These are phyloP conservation scores for Dactylella cylindrospora DNA, from an alignment of 2,329 filamentous ascomycete species.

Conservation along the genomic window DNA sequence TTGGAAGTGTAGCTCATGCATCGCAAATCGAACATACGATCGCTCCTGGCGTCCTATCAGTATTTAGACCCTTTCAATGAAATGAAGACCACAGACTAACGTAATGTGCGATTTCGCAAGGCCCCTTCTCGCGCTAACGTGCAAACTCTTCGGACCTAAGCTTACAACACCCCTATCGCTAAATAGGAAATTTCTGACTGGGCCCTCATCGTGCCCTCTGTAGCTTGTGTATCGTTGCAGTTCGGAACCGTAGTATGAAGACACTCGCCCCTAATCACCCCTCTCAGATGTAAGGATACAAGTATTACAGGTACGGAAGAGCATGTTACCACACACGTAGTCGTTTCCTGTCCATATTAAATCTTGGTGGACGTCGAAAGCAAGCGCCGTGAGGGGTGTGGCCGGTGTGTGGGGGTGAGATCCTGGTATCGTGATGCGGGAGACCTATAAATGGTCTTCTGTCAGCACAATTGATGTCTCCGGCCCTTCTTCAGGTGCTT, in stretches of 20 bases:
- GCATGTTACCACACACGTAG: constrained; percentile 62
- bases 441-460: constrained; percentile 61
- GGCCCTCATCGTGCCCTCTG: constrained; percentile 72
- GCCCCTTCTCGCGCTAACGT: constrained; percentile 83
- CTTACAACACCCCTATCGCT: constrained; percentile 87
- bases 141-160: constrained; percentile 78
- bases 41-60: constrained; percentile 53
- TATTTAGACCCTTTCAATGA: neutral
- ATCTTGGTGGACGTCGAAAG: constrained; percentile 87
- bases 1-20: constrained; percentile 97
- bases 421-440: constrained; percentile 77
- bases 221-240: constrained; percentile 89
- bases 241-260: constrained; percentile 82
- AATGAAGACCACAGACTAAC: constrained; percentile 57
- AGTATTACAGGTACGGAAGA: constrained; percentile 43
- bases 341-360: constrained; percentile 92
- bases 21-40: constrained; percentile 76
- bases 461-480: constrained; percentile 11
- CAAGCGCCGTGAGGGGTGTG: constrained; percentile 74
- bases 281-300: constrained; percentile 1
- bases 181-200: constrained; percentile 85
- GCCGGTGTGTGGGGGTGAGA: constrained; percentile 69
- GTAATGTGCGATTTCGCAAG: constrained; percentile 84
- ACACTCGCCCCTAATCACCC: constrained; percentile 72
- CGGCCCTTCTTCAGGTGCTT: too few relatives aligned